These are phyloP conservation scores for Fusarium ambrosium DNA, from an alignment of 2,329 filamentous ascomycete genomes.

Conservation along the genomic window DNA sequence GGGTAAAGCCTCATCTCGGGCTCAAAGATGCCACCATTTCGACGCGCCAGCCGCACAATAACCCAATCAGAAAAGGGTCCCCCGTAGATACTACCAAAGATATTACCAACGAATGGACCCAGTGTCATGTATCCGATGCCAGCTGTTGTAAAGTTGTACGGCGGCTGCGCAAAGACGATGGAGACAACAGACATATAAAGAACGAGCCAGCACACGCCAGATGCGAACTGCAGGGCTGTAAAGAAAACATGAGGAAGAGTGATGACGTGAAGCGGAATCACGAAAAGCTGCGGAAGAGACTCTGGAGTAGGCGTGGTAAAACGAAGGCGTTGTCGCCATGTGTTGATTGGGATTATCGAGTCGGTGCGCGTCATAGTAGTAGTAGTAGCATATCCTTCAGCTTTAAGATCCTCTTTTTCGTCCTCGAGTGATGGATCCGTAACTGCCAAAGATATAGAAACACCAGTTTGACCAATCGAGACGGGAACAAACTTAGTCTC, in stretches of 20 bases:
- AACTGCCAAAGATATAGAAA: neutral
- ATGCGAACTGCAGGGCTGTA: conserved; percentile 56
- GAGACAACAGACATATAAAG: conserved; percentile 48
- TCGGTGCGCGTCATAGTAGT: neutral
- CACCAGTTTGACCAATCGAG: conserved; percentile 4
- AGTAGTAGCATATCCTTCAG: neutral
- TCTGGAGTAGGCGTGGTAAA: conserved; percentile 38
- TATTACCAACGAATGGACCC: conserved; percentile 54
- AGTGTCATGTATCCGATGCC: conserved; percentile 49
- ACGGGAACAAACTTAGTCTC: conserved; percentile 50
- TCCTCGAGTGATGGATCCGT: neutral
- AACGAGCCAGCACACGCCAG: conserved; percentile 42
- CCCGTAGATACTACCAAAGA: conserved; percentile 56
- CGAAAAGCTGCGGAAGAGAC: conserved; percentile 29
- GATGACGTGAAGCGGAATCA: conserved; percentile 38
- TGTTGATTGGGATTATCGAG: conserved; percentile 28
- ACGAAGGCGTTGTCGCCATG: conserved; percentile 36
- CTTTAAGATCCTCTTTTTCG: neutral
- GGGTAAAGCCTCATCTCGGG: conserved; percentile 59
- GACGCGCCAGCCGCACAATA: conserved; percentile 53
- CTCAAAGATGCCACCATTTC: conserved; percentile 58
- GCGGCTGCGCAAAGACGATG: conserved; percentile 53
- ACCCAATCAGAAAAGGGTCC: conserved; percentile 56
- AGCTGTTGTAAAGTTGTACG: conserved; percentile 46
- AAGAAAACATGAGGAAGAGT: conserved; percentile 57